These are phyloP conservation scores for Lupinus albus DNA, from an alignment of 306 rosid genomes.

Conservation along the genomic window DNA sequence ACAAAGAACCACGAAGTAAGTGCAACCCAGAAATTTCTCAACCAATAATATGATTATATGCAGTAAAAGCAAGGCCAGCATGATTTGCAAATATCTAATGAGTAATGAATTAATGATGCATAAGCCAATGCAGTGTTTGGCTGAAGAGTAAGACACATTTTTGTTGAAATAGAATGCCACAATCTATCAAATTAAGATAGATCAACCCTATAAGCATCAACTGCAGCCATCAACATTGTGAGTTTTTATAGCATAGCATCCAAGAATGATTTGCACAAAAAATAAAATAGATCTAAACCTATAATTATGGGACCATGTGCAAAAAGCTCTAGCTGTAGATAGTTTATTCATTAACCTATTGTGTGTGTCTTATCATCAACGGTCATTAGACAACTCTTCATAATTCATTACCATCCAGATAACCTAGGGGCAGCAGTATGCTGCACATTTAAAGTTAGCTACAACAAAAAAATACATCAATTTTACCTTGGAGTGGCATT, in stretches of 20 bases:
- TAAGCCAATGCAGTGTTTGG: not conserved
- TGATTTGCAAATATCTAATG: not conserved
- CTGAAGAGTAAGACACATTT: constrained; percentile 12
- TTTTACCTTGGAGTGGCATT: constrained; percentile 71
- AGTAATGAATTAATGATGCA: not conserved
- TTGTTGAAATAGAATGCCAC: not conserved
- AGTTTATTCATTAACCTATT: not conserved
- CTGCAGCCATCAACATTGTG: not conserved
- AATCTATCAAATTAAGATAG: constrained; percentile 1
- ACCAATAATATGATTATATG: not conserved
- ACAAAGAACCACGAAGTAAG: not conserved
- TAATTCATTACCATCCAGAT: constrained; percentile 14
- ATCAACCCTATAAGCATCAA: constrained; percentile 28
- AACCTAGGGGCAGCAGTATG: not conserved
- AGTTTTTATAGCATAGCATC: constrained; percentile 11
- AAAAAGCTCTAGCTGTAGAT: constrained; percentile 25
- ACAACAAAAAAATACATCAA: constrained; percentile 23
- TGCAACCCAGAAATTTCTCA: not conserved
- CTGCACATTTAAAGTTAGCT: not conserved
- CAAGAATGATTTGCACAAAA: not conserved
- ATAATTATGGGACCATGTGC: constrained; percentile 24
- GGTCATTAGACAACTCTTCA: not conserved
- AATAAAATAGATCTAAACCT: not conserved
- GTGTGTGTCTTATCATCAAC: constrained; percentile 2
- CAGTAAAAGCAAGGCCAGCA: constrained; percentile 2